Evolutionary conservation across 176 grass and related monocot species (phyloP).

Genomic region (Aegilops tauschii): DNA sequence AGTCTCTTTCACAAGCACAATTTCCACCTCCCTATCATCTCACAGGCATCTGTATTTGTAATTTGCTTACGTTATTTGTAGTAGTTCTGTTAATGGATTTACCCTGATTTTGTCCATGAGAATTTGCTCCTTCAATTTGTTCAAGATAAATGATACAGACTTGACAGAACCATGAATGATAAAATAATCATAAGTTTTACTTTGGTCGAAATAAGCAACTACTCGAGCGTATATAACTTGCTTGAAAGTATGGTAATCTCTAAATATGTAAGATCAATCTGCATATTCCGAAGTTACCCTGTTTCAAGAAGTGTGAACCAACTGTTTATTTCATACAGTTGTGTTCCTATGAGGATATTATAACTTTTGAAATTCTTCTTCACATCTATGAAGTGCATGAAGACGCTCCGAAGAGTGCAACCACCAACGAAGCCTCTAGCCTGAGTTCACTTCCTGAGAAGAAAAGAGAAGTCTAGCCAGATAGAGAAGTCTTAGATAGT

Average conservation of each 20-base stretch:
- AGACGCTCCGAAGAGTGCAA: constrained; percentile 13
- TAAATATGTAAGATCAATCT: background rate
- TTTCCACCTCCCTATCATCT: too few species aligned
- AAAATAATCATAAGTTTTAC: too few species aligned
- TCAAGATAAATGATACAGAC: too few species aligned
- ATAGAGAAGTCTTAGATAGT: constrained; percentile 15
- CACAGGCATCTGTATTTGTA: too few species aligned
- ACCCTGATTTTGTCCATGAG: too few species aligned
- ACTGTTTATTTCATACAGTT: background rate
- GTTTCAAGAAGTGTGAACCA: background rate
- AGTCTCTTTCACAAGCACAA: too few species aligned
- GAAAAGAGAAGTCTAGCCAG: constrained; percentile 31
- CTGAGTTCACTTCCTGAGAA: constrained; percentile 46
- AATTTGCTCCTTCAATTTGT: too few species aligned
- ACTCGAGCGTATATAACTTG: too few species aligned
- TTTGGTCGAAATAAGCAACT: too few species aligned
- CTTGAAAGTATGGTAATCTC: background rate
- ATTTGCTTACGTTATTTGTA: too few species aligned
- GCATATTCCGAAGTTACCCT: background rate
- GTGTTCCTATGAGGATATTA: constrained; percentile 52
- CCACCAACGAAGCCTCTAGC: constrained; percentile 25
- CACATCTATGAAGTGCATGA: constrained; percentile 64
- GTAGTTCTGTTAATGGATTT: too few species aligned
- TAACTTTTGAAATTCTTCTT: constrained; percentile 82
- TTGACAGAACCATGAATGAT: too few species aligned